Percentiles rank a stretch among this genome's conserved stretches.
Evolutionary conservation across 805 yeast species (phyloP).

Genomic region (Kurtzmaniella fragi): DNA sequence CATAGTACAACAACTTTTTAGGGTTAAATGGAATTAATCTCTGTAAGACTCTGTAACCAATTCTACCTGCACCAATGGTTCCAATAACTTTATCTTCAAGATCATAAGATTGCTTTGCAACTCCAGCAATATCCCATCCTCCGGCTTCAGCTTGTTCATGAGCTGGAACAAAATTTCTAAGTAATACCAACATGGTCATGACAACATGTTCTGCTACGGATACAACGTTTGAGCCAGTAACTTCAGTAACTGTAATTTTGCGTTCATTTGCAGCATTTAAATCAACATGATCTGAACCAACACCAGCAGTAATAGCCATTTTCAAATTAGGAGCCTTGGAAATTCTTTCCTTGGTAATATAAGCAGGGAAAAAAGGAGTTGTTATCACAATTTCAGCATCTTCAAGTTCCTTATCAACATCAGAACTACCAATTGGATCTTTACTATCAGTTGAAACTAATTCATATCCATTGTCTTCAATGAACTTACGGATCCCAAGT

Average conservation of each 20-base stretch:
- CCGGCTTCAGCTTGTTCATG: conserved; percentile 60
- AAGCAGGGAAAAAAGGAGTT: conserved; percentile 82
- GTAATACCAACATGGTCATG: conserved; percentile 65
- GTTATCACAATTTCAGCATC: conserved; percentile 77
- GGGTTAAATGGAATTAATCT: conserved; percentile 71
- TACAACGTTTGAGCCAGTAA: conserved; percentile 75
- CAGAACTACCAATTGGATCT: conserved; percentile 53
- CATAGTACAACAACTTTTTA: conserved; percentile 67
- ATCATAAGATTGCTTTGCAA: conserved; percentile 70
- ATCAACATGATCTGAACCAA: conserved; percentile 80
- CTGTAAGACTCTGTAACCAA: conserved; percentile 71
- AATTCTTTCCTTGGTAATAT: conserved; percentile 62
- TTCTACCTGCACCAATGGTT: conserved; percentile 81
- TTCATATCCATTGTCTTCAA: conserved; percentile 63
- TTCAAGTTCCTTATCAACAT: conserved; percentile 57
- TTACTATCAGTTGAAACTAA: conserved; percentile 63
- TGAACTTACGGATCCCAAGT: conserved; percentile 61
- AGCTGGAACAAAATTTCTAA: conserved; percentile 75
- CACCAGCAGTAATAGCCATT: conserved; percentile 74
- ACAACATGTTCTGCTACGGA: conserved; percentile 81
- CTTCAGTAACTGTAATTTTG: conserved; percentile 68
- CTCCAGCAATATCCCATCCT: conserved; percentile 74
- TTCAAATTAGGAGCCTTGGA: conserved; percentile 67
- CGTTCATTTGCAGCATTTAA: conserved; percentile 60
- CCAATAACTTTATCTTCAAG: conserved; percentile 71